Evolutionary conservation across 2,329 filamentous ascomycete genomes (phyloP).

Genomic region (Xylariaceae sp.): DNA sequence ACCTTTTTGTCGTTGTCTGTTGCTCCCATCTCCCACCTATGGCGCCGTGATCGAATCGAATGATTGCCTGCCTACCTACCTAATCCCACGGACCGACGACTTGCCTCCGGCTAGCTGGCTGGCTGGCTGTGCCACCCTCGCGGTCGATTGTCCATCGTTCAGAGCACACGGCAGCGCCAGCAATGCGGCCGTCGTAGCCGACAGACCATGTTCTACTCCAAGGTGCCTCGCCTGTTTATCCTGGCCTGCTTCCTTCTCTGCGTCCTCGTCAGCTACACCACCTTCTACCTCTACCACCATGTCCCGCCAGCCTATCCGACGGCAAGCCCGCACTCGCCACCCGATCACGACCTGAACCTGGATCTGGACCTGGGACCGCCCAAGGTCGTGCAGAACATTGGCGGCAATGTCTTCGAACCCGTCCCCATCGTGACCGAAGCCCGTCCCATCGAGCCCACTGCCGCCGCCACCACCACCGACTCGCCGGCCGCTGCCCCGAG

Average conservation of each 20-base stretch:
- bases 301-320: constrained; percentile 9
- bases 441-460: not conserved
- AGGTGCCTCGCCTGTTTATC: constrained; percentile 18
- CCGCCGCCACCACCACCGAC: not conserved
- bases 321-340: constrained; percentile 5
- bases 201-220: constrained; percentile 16
- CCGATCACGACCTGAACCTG: constrained; percentile 6
- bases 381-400: constrained; percentile 1
- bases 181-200: not conserved
- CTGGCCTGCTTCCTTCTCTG: constrained; percentile 15
- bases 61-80: no score
- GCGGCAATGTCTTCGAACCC: not conserved
- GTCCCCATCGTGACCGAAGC: not conserved
- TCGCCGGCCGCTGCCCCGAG: not conserved
- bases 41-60: no score
- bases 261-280: constrained; percentile 19
- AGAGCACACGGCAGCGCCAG: not conserved
- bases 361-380: not conserved
- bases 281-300: constrained; percentile 17
- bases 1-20: no score
- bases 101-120: no score
- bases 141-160: no score
- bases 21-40: no score
- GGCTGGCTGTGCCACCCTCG: no score
- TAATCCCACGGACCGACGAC: no score